Base-by-base conservation (phyloP, 129 eudicot genomes). In the Flaveria bidentis region DNA sequence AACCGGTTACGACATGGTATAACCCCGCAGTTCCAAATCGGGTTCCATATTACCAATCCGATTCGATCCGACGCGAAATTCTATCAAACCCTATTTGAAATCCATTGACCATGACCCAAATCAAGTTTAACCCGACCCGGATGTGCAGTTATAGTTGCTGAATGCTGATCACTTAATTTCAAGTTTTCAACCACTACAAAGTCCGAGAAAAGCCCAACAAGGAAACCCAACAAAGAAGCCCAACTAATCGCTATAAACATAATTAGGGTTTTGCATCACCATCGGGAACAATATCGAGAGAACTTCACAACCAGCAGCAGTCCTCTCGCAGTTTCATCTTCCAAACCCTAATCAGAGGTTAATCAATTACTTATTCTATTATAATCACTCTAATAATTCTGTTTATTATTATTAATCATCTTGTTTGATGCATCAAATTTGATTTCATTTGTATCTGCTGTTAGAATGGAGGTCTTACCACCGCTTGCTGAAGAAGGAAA, bases 401-500 rank as follows among this genome's bases (percentile, higher is more conserved):
- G 22, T 11, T 41, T 58, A 25, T 33, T 17, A 0, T 3, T 60
- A 6, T 69, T 16, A 15, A 65, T 10, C 17, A 2, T 10, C 16
- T 33, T 61, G 72, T 71, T 69, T 49, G 25, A 17, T 78, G 3
- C 45, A 22, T 51, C 9, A 66, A 17, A 4, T 46, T 70, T 69
- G 15, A 70, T 30, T 33, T 60, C 30, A 33, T 13, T 63, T 50
- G 52, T 52, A 1, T 5, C 16, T 53, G 42, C 14, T 64, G 77
- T 20, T 58, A 66, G 76, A 56, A 86, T 82, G 86, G 86, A 47
- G 68, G 82, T 30, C 6, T 61, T 82, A 1, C 76, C 86, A 26
- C 78, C 83, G 1, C 42, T 67, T 51, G 79, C 73, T 25, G 85
- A 82, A 42, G 85, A 76, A 30, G 85, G 78, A 16, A 85, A 85